Conservation (phyloP, 805 yeast species). For the Pichia californica region DNA sequence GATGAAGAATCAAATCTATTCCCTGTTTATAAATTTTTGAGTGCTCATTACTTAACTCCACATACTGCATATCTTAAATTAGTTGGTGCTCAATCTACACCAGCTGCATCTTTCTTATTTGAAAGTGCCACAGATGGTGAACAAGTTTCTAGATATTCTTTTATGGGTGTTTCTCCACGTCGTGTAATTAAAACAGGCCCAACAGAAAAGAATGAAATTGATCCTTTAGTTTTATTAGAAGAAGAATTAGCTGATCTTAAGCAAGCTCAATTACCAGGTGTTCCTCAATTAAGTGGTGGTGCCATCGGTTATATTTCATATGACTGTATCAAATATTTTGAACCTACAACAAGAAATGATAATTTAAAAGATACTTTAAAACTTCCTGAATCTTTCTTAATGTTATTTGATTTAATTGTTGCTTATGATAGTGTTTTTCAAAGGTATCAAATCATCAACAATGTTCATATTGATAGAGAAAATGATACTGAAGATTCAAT, state of each 20-base stretch:
- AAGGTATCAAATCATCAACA: conserved; percentile 84
- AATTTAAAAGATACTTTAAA: conserved; percentile 69
- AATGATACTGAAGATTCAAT: conserved; percentile 28
- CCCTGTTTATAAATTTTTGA: conserved; percentile 70
- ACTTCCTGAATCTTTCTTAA: conserved; percentile 86
- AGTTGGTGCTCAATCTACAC: conserved; percentile 50
- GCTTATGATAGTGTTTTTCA: conserved; percentile 94
- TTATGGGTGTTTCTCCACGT: conserved; percentile 81
- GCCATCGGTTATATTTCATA: conserved; percentile 94
- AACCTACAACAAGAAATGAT: conserved; percentile 76
- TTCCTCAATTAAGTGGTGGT: conserved; percentile 86
- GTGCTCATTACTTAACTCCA: conserved; percentile 78
- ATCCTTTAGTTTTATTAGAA: conserved; percentile 74
- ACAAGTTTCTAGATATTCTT: conserved; percentile 82
- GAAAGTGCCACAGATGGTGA: conserved; percentile 91
- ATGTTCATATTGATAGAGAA: conserved; percentile 44
- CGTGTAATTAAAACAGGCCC: conserved; percentile 82
- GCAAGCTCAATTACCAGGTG: conserved; percentile 75
- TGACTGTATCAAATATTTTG: conserved; percentile 95
- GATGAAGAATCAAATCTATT: conserved; percentile 52
- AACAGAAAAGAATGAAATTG: conserved; percentile 54
- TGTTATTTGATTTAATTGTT: conserved; percentile 84
- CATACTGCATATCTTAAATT: conserved; percentile 85
- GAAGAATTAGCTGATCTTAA: conserved; percentile 56
- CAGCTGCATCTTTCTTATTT: conserved; percentile 69